Conservation (phyloP, 1,284 basidiomycete genomes). For the Trichosporon asahii region DNA sequence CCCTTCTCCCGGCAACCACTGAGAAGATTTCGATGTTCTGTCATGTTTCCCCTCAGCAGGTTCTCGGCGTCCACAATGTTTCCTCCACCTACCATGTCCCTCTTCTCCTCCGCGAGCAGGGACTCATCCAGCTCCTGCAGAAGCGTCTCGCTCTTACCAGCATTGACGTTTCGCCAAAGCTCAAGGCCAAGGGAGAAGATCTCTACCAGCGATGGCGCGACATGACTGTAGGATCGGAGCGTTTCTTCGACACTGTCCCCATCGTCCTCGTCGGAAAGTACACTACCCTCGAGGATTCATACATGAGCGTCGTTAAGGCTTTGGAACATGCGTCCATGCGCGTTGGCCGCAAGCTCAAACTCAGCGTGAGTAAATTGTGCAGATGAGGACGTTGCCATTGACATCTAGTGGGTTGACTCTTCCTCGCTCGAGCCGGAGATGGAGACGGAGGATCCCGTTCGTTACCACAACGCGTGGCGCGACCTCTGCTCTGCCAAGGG, state of each 20-base stretch:
- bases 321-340: conserved; percentile 95
- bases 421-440: conserved; percentile 80
- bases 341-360: conserved; percentile 74
- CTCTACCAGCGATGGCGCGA: conserved; percentile 76
- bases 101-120: conserved; percentile 85
- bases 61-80: conserved; percentile 94
- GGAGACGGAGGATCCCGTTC: conserved; percentile 74
- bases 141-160: conserved; percentile 72
- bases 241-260: conserved; percentile 83
- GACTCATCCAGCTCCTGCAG: conserved; percentile 78
- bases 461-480: conserved; percentile 95
- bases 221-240: conserved; percentile 81
- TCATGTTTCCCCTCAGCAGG: conserved; percentile 89
- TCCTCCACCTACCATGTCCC: conserved; percentile 97
- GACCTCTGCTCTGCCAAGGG: conserved; percentile 88
- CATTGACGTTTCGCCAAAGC: conserved; percentile 58
- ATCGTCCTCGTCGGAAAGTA: conserved; percentile 98
- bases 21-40: conserved; percentile 99
- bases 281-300: conserved; percentile 94
- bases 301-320: conserved; percentile 97
- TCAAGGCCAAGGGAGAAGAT: conserved; percentile 64
- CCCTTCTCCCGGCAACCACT: conserved; percentile 79
- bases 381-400: not conserved
- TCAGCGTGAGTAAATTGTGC: conserved; percentile 60
- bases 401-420: conserved; percentile 88